These are phyloP conservation scores for Emericellopsis cladophorae DNA, from an alignment of 2,329 filamentous ascomycete genomes.

Conservation along the genomic window DNA sequence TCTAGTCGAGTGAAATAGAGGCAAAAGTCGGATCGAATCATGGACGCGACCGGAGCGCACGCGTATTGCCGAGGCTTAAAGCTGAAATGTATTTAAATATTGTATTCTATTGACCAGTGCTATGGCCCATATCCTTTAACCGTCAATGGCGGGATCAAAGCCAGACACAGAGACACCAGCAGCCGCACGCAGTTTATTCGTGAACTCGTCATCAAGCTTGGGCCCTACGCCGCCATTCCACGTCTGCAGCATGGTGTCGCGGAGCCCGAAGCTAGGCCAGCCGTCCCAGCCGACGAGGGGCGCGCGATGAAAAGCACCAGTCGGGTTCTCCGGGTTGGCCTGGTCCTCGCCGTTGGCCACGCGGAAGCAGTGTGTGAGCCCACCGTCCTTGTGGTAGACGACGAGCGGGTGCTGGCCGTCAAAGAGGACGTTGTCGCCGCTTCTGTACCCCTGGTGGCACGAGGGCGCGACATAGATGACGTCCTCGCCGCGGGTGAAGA, in stretches of 20 bases:
- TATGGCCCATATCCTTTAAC: conserved; percentile 13
- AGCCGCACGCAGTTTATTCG: conserved; percentile 8
- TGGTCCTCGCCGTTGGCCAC: conserved; percentile 13
- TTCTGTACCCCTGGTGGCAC: conserved; percentile 11
- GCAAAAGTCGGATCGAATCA: no score
- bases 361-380: conserved; percentile 15
- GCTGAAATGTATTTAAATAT: no score
- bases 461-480: conserved; percentile 15
- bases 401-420: conserved; percentile 10
- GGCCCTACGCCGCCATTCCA: conserved; percentile 14
- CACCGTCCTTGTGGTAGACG: conserved; percentile 17
- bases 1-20: no score
- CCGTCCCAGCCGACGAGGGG: conserved; percentile 14
- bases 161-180: conserved; percentile 12
- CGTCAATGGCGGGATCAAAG: conserved; percentile 16
- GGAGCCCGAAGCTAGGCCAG: conserved; percentile 11
- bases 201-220: conserved; percentile 15
- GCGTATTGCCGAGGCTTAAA: no score
- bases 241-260: conserved; percentile 11
- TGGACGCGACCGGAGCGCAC: no score
- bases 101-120: no score
- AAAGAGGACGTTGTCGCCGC: conserved; percentile 9
- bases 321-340: conserved; percentile 11
- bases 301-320: conserved; percentile 10
- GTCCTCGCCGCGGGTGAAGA: conserved; percentile 13